Conservation (phyloP, 2,329 filamentous ascomycete genomes). For the Ophiostoma tasmaniense region DNA sequence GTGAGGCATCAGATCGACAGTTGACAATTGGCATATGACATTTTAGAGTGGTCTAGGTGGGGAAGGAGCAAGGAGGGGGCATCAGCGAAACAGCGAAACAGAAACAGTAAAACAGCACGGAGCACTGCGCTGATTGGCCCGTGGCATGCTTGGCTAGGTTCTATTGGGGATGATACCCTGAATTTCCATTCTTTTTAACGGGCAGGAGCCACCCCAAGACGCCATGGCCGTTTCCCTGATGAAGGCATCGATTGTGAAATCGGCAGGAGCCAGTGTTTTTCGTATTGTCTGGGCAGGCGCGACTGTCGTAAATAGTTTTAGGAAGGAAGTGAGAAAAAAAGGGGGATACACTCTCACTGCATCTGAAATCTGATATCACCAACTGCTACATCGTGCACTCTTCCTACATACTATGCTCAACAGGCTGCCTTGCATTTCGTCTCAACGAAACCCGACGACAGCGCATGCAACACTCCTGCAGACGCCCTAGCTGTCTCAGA, state of each 20-base stretch:
- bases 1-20: neutral
- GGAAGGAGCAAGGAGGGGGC: neutral
- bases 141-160: neutral
- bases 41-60: neutral
- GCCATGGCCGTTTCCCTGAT: neutral
- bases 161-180: neutral
- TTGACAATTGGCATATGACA: neutral
- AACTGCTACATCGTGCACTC: neutral
- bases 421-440: neutral
- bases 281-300: neutral
- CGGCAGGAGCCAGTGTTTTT: neutral
- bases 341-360: neutral
- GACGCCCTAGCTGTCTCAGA: neutral
- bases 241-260: neutral
- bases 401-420: neutral
- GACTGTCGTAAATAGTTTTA: neutral
- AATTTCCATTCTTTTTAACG: neutral
- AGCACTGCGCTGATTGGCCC: neutral
- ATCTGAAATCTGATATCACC: neutral
- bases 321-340: neutral
- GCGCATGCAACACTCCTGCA: neutral
- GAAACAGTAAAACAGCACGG: neutral
- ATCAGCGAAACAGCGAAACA: neutral
- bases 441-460: neutral
- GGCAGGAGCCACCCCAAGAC: neutral